Evolutionary conservation across 768 basidiomycete species (phyloP).

Genomic region (Sporobolomyces roseus): DNA sequence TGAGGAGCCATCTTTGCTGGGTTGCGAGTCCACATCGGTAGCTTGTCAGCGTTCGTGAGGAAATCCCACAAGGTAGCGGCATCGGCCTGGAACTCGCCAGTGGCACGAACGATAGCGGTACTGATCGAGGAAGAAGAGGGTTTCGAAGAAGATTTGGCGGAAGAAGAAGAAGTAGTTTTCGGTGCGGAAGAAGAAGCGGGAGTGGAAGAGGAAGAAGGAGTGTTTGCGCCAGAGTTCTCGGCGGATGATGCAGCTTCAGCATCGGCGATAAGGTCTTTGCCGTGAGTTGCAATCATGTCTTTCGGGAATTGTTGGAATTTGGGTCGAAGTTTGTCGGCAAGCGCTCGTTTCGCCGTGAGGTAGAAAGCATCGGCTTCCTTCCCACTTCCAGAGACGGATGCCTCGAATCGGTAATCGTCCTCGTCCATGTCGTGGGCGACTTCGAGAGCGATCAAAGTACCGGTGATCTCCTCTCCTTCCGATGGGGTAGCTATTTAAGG

Average conservation of each 20-base stretch:
- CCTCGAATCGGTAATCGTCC: slow-evolving; percentile 44
- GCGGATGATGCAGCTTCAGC: slow-evolving; percentile 2
- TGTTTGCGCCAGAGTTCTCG: slow-evolving; percentile 27
- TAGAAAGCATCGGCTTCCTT: slow-evolving; percentile 41
- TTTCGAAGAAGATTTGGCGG: background rate
- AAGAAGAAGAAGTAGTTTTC: slow-evolving; percentile 18
- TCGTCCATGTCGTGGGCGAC: slow-evolving; percentile 46
- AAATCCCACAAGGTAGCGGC: slow-evolving; percentile 43
- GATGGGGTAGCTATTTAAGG: slow-evolving; percentile 1
- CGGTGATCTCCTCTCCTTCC: slow-evolving; percentile 23
- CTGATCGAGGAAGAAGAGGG: slow-evolving; percentile 35
- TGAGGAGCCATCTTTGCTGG: slow-evolving; percentile 41
- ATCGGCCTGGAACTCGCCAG: slow-evolving; percentile 41
- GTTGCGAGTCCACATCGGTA: slow-evolving; percentile 44
- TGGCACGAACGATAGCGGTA: slow-evolving; percentile 40
- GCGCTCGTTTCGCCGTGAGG: slow-evolving; percentile 36
- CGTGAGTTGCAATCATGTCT: slow-evolving; percentile 43
- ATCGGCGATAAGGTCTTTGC: slow-evolving; percentile 43
- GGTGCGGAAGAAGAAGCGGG: slow-evolving; percentile 9
- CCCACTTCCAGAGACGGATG: slow-evolving; percentile 25
- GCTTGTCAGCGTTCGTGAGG: slow-evolving; percentile 40
- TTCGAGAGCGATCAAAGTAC: slow-evolving; percentile 39
- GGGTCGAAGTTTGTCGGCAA: slow-evolving; percentile 40
- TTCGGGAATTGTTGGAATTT: slow-evolving; percentile 45
- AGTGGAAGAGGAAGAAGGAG: slow-evolving; percentile 20